Percentiles rank a stretch among this genome's conserved stretches.
These are phyloP conservation scores for Coffea eugenioides DNA, from an alignment of 257 asterid genomes.

Conservation along the genomic window DNA sequence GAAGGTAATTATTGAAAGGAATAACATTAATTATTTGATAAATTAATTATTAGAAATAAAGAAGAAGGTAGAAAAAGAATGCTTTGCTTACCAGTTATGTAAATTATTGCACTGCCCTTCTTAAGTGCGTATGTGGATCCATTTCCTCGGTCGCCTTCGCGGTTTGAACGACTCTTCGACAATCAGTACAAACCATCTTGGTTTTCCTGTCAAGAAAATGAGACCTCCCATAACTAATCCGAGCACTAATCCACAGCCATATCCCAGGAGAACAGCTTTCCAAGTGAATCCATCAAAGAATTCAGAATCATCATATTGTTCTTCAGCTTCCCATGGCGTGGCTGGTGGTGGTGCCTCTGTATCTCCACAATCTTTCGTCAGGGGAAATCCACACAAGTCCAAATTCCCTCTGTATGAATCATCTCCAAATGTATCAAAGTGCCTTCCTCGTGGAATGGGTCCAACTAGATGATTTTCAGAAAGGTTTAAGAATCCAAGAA, in stretches of 20 bases:
- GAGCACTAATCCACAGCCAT: conserved; percentile 1
- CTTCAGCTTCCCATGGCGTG: background rate
- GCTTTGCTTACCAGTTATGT: too few species aligned
- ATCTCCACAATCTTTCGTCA: conserved; percentile 12
- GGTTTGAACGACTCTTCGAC: too few species aligned
- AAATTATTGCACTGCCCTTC: too few species aligned
- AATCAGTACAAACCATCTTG: too few species aligned
- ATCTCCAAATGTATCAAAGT: conserved; percentile 23
- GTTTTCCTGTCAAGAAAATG: conserved; percentile 5
- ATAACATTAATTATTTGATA: too few species aligned
- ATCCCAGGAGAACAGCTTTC: conserved; percentile 17
- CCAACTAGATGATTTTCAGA: conserved; percentile 31
- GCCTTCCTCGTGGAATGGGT: conserved; percentile 20
- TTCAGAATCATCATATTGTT: conserved; percentile 2
- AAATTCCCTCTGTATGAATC: conserved; percentile 21
- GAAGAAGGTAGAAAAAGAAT: too few species aligned
- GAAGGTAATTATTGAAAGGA: too few species aligned
- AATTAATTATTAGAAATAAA: too few species aligned
- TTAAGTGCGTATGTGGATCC: too few species aligned
- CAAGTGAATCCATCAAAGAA: conserved; percentile 15
- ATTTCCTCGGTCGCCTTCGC: too few species aligned
- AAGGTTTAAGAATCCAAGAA: conserved; percentile 26
- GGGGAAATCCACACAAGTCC: conserved; percentile 28
- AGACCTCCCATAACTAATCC: conserved; percentile 5
- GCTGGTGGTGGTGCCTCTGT: background rate